Evolutionary conservation across 2,329 filamentous ascomycete species (phyloP), one percentile per base, ranked within the genome.

Genomic region (Fusarium burgessii): DNA sequence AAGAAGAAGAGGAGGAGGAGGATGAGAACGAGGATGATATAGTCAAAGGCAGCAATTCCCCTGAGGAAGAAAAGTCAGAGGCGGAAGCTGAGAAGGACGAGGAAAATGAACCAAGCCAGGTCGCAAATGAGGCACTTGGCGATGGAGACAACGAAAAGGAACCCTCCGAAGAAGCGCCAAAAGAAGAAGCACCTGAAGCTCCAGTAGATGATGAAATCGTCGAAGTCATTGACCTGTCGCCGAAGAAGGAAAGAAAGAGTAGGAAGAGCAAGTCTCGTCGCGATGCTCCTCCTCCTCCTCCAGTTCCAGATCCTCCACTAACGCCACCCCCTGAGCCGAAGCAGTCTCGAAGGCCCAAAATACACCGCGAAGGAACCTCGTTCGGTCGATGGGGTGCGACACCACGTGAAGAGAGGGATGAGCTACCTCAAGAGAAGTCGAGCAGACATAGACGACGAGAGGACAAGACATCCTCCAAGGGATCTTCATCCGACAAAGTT

Each of bases 321-420:
- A 83, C 85, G 11, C 85, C 87, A 32, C 84, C 86, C 7, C 82
- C 88, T 18, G 89, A 90, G 54, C 82, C 86, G 15, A 89, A 85
- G 66, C 89, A 87, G 7, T 85, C 85, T 6, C 93, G 90, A 81
- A 97, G 92, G 17, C 84, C 92, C 32, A 93, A 91, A 77, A 89
- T 94, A 70, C 92, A 90, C 73, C 92, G 93, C 62, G 91, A 92
- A 63, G 86, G 86, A 38, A 85, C 88, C 15, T 90, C 92, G 33
- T 96, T 94, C 93, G 91, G 90, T 38, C 89, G 90, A 78, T 95
- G 92, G 92, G 89, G 88, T 20, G 86, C 89, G 18, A 83, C 87
- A 6, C 78, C 83, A 20, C 78, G 73, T 41, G 80, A 80, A 56
- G 80, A 82, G 59, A 77, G 78, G 55, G 89, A 88, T 74, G 86